These are phyloP conservation scores for Metschnikowia reukaufii DNA, from an alignment of 805 yeast species.

Conservation along the genomic window DNA sequence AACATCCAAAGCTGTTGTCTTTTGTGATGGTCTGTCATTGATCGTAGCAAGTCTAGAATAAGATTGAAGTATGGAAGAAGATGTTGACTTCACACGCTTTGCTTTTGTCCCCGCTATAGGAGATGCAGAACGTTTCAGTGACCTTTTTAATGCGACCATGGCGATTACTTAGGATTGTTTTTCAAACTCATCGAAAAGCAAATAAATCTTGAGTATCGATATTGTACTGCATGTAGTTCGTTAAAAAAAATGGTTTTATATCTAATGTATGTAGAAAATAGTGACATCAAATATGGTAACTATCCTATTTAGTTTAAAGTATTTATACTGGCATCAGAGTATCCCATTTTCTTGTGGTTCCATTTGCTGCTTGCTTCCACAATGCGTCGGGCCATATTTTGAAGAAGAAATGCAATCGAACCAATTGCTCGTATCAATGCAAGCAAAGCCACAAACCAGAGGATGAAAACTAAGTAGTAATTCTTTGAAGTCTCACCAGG, in stretches of 20 bases:
- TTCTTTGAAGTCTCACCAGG: constrained; percentile 61
- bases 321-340: constrained; percentile 34
- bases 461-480: constrained; percentile 74
- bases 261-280: no score
- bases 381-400: constrained; percentile 34
- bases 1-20: constrained; percentile 59
- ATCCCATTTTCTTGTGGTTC: constrained; percentile 41
- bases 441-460: constrained; percentile 90
- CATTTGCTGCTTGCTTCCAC: constrained; percentile 43
- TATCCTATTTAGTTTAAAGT: constrained; percentile 27
- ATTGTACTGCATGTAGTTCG: constrained; percentile 4
- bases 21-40: constrained; percentile 40
- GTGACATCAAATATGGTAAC: neutral
- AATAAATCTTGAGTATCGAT: neutral
- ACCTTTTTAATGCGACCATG: constrained; percentile 47
- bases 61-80: constrained; percentile 49
- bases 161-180: neutral
- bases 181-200: neutral
- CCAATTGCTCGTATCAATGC: constrained; percentile 83
- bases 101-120: constrained; percentile 21
- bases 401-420: constrained; percentile 65
- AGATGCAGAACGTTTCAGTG: constrained; percentile 28
- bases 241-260: no score
- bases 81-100: constrained; percentile 29
- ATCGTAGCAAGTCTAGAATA: constrained; percentile 48